Base-by-base conservation (phyloP, 2,329 filamentous ascomycete species). In the Aspergillus tubingensis region DNA sequence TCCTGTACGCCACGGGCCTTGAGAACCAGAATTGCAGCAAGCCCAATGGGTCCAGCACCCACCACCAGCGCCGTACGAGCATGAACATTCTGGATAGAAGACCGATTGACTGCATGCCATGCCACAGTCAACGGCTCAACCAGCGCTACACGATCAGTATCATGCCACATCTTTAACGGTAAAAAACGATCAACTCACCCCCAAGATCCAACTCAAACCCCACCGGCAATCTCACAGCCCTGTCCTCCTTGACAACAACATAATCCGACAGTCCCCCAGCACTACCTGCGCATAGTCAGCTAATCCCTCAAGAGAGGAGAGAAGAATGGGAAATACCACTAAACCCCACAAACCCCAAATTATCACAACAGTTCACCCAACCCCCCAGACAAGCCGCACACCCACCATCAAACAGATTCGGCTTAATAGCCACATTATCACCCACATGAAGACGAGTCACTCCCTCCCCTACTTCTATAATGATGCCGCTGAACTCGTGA, bases 81-180 rank as follows among this genome's bases (percentile, higher is more conserved):
- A 13, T 36, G 11, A 5, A 6, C 11, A 6, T 65, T 59, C 8
- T 76, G 75, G 27, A 85, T 65, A 0, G 80, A 78, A 2, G 77
- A 78, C 32, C 82, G 80, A 7, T 78, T 78, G 11, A 86, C 81
- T 0, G 85, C 86, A 65, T 89, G 86, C 86, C 86, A 88, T 27
- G 83, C 86, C 0, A 89, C 85, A 0, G 84, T 77, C 7, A 89
- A 75, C 0, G 87, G 87, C 66, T 89, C 86, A 10, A 88, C 82
- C 7, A 89, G 77, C 0, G 86, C 86, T 68, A 65, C 23, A 25
- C 44, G 3, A 36, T 49, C 25, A 43, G 47, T 30, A 52, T n/a
- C 27, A 23, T 47, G 8, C 6, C 17, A 21, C 21, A 10, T 15
- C 10, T 10, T 8, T 0, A 55, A 19, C 13, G 4, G 27, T 32